Base-by-base conservation (phyloP, 1,139 yeast genomes). In the Schizosaccharomyces versatilis region DNA sequence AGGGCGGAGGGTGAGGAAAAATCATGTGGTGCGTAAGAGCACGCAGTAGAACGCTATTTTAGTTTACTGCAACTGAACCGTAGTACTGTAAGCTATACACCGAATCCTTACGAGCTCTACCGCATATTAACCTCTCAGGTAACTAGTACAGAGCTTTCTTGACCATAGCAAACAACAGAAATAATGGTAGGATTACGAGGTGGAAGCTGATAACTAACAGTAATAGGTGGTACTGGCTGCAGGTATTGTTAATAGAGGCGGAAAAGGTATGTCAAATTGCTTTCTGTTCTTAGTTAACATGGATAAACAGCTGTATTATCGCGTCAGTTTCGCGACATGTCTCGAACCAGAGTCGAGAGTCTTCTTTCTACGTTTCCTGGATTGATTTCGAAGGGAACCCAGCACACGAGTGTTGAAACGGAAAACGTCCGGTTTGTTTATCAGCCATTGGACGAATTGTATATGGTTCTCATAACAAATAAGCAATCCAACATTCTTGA, bases 341-440 rank as follows among this genome's bases (percentile, higher is more conserved):
- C 84, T 54, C 81, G 81, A 66, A 95, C 88, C 65, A 75, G 94
- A 61, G 88, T 88, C 63, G 81, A 94, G 52, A 84, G 86, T 52
- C 73, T 90, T 61, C 73, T 93, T 65, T 82, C 96, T 44, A 82
- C 80, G 62, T 86, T 90, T 69, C 95, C 96, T 54, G 73, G 81
- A 60, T 74, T 90, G 63, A 77, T 88, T 57, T 76, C 84, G 55
- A 79, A 76, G 59, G 78, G 81, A 57, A 76, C 83, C 53, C 95
- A 86, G 70, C 95, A 88, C 67, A 90, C 98, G 53, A 83, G 94
- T 6, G 94, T 86, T 47, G 98, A 93, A 68, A 95, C 85, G 65
- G 95, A 84, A 57, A 79, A 78, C 61, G 93, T 86, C 53, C 80
- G 99, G 68, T 93, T 84, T 66, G 94, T 93, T 54, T 93, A 85